Base-by-base conservation (phyloP, 2,329 filamentous ascomycete genomes). In the Fusarium scirpi region DNA sequence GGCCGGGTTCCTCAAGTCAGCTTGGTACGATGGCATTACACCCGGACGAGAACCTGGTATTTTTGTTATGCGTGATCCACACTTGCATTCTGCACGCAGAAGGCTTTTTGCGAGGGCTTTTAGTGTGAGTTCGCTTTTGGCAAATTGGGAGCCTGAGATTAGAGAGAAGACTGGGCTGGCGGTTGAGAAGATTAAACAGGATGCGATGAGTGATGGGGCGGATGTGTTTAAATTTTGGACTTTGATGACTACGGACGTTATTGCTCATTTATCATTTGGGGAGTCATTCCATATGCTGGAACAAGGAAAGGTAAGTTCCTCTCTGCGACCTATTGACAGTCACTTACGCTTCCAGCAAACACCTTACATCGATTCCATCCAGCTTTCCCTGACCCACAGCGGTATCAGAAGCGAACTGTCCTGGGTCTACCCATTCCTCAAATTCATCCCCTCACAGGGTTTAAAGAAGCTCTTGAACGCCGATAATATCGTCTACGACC, bases 151-250 rank as follows among this genome's bases (percentile, higher is more conserved):
- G 13, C 30, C 32, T 0, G 47, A 53, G 12, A 55, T 72, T 1
- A 13, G 62, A 3, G 8, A 45, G 3, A 72, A 68, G 16, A 8
- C 58, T 15, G 22, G 40, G 4, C 25, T 63, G 4, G 46, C 58
- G 0, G 60, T 63, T 1, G 7, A 11, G 0, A 62, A 29, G 18
- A 70, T 72, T 0, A 53, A 48, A 4, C 4, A 3, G 0, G 58
- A 62, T 12, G 58, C 60, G 11, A 13, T 18, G 0, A 34, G 9
- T 9, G 7, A 6, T 8, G 58, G 58, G 0, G 69, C 58, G 0
- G 66, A 72, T 25, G 29, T 72, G 0, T 53, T 70, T 4, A 72
- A 72, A 9, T 72, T 66, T 69, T 72, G 69, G 70, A 70, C 62
- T 0, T 43, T 72, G 0, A 67, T 72, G 66, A 59, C 70, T 0